phyloP scores from a whole-genome alignment of 352 stramenopile genomes.

The Phytophthora ohioensis region DNA sequence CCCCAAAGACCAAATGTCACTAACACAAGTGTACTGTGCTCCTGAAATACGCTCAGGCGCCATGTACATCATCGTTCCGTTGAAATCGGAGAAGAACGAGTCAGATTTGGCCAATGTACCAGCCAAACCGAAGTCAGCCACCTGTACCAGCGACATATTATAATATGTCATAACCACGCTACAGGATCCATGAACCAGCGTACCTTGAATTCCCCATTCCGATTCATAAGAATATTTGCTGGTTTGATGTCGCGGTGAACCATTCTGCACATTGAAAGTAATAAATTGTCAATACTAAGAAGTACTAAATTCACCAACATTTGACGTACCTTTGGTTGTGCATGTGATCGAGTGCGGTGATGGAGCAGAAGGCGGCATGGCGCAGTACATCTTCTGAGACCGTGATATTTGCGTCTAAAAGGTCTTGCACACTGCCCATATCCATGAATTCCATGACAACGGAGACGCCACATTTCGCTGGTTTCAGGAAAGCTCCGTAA shows the following conservation, averaged over 20 bases:
- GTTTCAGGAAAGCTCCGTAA: conserved; percentile 88
- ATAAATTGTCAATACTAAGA: too few species aligned
- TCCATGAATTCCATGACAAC: conserved; percentile 96
- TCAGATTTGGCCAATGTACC: conserved; percentile 76
- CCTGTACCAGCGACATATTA: conserved; percentile 34
- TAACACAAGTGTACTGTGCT: conserved; percentile 85
- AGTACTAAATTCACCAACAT: background rate
- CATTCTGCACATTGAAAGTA: conserved; percentile 11
- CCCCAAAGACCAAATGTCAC: conserved; percentile 83
- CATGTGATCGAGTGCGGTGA: conserved; percentile 88
- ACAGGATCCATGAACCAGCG: background rate
- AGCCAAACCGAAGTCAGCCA: conserved; percentile 86
- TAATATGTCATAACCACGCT: background rate
- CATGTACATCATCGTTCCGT: conserved; percentile 97
- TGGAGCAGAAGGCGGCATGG: conserved; percentile 84
- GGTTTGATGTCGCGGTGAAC: conserved; percentile 91
- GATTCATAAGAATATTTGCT: conserved; percentile 91
- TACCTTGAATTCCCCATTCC: conserved; percentile 86
- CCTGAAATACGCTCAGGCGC: conserved; percentile 92
- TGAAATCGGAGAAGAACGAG: conserved; percentile 87
- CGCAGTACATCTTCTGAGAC: conserved; percentile 69
- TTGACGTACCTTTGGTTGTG: conserved; percentile 65
- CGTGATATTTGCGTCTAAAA: conserved; percentile 56
- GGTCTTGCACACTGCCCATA: conserved; percentile 86
- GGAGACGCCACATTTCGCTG: conserved; percentile 74